Percentiles rank a stretch among this genome's conserved stretches.
Evolutionary conservation across 1,139 yeast species (phyloP).

Genomic region (Pichia terricola): DNA sequence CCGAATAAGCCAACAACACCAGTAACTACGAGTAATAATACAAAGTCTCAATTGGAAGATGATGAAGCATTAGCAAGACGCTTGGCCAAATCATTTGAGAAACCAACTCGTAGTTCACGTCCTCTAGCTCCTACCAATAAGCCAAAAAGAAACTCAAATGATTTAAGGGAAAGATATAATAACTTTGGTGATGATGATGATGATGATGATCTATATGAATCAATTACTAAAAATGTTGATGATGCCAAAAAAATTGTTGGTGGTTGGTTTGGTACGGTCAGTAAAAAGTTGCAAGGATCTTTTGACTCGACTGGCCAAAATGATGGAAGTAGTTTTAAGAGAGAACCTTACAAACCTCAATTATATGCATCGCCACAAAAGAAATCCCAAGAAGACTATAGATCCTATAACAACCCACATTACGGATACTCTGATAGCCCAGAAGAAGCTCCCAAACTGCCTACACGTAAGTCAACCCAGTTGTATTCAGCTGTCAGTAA

Average conservation of each 20-base stretch:
- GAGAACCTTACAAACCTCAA: constrained; percentile 6
- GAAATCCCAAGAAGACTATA: background rate
- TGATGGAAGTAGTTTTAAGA: background rate
- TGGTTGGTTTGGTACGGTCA: constrained; percentile 71
- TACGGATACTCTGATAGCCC: background rate
- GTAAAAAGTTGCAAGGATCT: constrained; percentile 41
- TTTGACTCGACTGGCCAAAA: constrained; percentile 1
- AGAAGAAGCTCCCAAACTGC: constrained; percentile 6
- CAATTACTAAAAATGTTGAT: constrained; percentile 64
- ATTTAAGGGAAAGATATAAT: constrained; percentile 6
- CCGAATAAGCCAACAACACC: constrained; percentile 27
- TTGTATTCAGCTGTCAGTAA: constrained; percentile 6
- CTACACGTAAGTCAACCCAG: constrained; percentile 3
- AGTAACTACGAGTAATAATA: constrained; percentile 27
- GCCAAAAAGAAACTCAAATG: constrained; percentile 1
- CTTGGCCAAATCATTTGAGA: constrained; percentile 62
- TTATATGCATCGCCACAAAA: background rate
- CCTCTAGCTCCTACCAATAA: constrained; percentile 9
- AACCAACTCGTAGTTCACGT: constrained; percentile 3
- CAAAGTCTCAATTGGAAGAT: constrained; percentile 33
- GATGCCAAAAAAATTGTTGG: constrained; percentile 76
- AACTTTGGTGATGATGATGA: constrained; percentile 26
- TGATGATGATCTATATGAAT: constrained; percentile 52
- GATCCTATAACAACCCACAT: background rate
- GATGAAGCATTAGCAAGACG: constrained; percentile 81